These are phyloP conservation scores for Ganoderma leucocontextum DNA, from an alignment of 1,284 basidiomycete species.

Conservation along the genomic window DNA sequence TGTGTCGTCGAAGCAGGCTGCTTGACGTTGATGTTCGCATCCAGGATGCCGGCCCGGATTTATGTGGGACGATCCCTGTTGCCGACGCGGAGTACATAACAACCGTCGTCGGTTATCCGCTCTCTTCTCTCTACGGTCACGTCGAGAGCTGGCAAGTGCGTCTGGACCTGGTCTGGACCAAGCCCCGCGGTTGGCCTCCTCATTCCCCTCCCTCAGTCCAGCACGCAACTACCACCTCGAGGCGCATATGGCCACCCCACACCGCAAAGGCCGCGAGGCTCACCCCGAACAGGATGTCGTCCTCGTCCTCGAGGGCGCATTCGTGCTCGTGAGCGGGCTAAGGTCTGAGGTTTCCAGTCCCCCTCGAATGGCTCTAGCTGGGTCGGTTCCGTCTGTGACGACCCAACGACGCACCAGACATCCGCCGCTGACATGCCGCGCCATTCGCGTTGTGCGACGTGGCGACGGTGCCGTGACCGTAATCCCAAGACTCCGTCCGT, in stretches of 20 bases:
- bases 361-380: constrained; percentile 25
- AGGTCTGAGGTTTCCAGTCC: constrained; percentile 26
- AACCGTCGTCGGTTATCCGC: no score
- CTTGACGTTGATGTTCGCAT: no score
- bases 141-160: constrained; percentile 5
- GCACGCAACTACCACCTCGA: constrained; percentile 4
- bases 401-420: constrained; percentile 28
- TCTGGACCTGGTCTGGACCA: background rate
- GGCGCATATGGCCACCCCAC: constrained; percentile 15
- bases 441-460: background rate
- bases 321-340: constrained; percentile 27
- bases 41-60: no score
- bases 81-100: no score
- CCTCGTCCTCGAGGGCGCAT: constrained; percentile 8
- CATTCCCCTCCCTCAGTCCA: background rate
- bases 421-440: constrained; percentile 1
- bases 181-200: background rate
- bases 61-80: no score
- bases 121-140: background rate
- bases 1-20: no score
- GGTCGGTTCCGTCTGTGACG: constrained; percentile 18
- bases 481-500: background rate
- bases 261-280: constrained; percentile 32
- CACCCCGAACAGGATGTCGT: constrained; percentile 26
- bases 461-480: background rate